These are phyloP conservation scores for Colletotrichum plurivorum DNA, from an alignment of 2,329 filamentous ascomycete species.

Conservation along the genomic window DNA sequence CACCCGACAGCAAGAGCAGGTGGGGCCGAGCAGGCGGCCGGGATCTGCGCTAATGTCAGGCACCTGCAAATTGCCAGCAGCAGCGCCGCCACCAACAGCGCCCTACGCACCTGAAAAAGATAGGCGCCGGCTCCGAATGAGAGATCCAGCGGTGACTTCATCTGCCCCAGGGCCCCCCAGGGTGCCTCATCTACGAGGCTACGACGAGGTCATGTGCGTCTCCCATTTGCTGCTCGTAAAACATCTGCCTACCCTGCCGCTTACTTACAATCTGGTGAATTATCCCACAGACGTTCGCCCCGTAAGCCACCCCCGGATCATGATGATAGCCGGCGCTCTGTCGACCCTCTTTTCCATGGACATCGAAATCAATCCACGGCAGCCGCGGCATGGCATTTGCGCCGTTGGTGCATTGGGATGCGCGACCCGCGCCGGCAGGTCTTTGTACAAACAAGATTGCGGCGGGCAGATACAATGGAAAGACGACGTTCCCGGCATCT, in stretches of 20 bases:
- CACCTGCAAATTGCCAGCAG: slow-evolving; percentile 13
- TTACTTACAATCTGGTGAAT: not conserved
- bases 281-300: slow-evolving; percentile 5
- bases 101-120: not conserved
- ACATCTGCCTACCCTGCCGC: not conserved
- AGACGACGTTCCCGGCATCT: not conserved
- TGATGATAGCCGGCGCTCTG: not conserved
- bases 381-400: slow-evolving; percentile 10
- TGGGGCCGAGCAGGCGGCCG: slow-evolving; percentile 27
- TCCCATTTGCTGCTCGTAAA: not conserved
- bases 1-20: slow-evolving; percentile 16
- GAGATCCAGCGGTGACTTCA: slow-evolving; percentile 18
- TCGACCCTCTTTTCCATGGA: slow-evolving; percentile 22
- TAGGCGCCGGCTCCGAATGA: slow-evolving; percentile 31
- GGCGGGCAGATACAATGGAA: slow-evolving; percentile 6
- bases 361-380: slow-evolving; percentile 15
- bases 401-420: slow-evolving; percentile 8
- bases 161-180: slow-evolving; percentile 10
- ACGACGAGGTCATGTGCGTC: not conserved
- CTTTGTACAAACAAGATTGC: slow-evolving; percentile 1
- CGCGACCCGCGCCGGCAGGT: not conserved
- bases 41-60: slow-evolving; percentile 39
- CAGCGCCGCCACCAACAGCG: slow-evolving; percentile 1
- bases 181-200: no score
- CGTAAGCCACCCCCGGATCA: slow-evolving; percentile 23